Conservation (phyloP, 768 basidiomycete species). For the Mycena albidolilacea region DNA sequence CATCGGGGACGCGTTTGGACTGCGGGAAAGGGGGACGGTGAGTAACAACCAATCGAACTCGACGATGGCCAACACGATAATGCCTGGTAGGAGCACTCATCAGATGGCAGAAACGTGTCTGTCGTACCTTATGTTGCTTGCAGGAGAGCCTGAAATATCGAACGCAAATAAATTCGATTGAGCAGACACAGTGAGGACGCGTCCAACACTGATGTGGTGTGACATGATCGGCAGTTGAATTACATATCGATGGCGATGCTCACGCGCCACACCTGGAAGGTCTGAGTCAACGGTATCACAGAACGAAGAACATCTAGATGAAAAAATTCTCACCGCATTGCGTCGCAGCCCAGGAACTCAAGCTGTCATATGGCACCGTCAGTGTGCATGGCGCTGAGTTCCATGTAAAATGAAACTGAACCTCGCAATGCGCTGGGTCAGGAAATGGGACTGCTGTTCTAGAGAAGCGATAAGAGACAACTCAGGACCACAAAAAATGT, state of each 20-base stretch:
- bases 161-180: too few species aligned
- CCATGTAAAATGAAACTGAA: background rate
- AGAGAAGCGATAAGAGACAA: background rate
- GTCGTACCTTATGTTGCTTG: too few species aligned
- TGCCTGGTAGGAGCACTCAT: constrained; percentile 2
- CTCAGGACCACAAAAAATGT: background rate
- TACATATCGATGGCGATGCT: constrained; percentile 2
- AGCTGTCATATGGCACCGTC: background rate
- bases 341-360: background rate
- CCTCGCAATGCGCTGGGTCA: background rate
- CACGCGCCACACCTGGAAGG: constrained; percentile 2
- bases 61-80: constrained; percentile 4
- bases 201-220: too few species aligned
- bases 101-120: background rate
- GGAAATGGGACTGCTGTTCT: background rate
- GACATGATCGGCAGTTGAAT: background rate
- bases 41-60: constrained; percentile 1
- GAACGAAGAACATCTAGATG: background rate
- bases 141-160: too few species aligned
- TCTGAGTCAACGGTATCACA: background rate
- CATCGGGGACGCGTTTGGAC: constrained; percentile 10
- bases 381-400: constrained; percentile 1
- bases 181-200: too few species aligned
- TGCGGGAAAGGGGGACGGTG: background rate
- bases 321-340: constrained; percentile 2